These are phyloP conservation scores for Aspergillus asperescens DNA, from an alignment of 495 filamentous ascomycete species.

Conservation along the genomic window DNA sequence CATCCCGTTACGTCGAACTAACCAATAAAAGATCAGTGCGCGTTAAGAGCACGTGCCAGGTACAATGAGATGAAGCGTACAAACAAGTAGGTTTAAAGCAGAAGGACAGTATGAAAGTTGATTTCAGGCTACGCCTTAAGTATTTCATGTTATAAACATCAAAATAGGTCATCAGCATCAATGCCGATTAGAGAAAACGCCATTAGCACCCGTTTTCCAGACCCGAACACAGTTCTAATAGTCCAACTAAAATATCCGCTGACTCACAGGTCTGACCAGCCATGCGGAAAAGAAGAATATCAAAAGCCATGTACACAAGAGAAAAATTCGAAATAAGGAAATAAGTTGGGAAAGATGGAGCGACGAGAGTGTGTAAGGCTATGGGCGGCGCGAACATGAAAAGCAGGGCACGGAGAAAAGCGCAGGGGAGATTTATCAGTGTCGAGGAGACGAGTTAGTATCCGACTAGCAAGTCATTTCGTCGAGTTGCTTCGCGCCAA, in stretches of 20 bases:
- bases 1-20: constrained; percentile 18
- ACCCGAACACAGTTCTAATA: constrained; percentile 47
- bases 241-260: constrained; percentile 39
- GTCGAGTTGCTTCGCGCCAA: constrained; percentile 47
- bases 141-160: constrained; percentile 26
- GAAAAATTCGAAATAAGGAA: constrained; percentile 19
- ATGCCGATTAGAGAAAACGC: constrained; percentile 41
- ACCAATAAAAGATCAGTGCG: background rate
- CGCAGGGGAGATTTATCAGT: constrained; percentile 17
- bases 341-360: constrained; percentile 20
- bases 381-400: constrained; percentile 20
- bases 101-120: constrained; percentile 4
- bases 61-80: background rate
- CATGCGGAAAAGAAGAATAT: constrained; percentile 34
- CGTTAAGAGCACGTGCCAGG: constrained; percentile 2
- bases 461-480: constrained; percentile 29
- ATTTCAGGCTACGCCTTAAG: constrained; percentile 21
- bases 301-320: constrained; percentile 47
- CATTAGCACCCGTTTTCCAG: constrained; percentile 48
- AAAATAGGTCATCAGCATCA: constrained; percentile 37
- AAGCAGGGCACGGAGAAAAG: constrained; percentile 21
- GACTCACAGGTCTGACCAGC: constrained; percentile 21
- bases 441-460: constrained; percentile 25
- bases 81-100: background rate
- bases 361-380: constrained; percentile 2